A percentile compares a stretch with the other conserved stretches of the same genome.
Evolutionary conservation across 2,329 filamentous ascomycete species (phyloP).

Genomic region (Botrytis aclada): DNA sequence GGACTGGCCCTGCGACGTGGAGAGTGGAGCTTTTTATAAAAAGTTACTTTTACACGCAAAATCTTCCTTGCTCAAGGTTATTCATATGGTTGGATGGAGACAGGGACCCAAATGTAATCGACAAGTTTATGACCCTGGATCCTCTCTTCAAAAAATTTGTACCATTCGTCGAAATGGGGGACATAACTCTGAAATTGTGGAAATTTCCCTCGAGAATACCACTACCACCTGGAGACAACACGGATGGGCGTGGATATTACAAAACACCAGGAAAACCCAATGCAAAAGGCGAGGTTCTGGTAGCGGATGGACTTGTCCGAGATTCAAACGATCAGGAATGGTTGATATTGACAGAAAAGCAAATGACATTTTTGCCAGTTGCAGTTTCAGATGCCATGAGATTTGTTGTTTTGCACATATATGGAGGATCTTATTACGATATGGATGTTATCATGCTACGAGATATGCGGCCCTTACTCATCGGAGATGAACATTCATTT

Average conservation of each 20-base stretch:
- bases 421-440: slow-evolving; percentile 54
- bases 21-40: slow-evolving; percentile 55
- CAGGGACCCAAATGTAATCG: slow-evolving; percentile 47
- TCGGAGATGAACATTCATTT: slow-evolving; percentile 49
- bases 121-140: slow-evolving; percentile 50
- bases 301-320: slow-evolving; percentile 51
- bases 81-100: slow-evolving; percentile 55
- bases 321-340: slow-evolving; percentile 50
- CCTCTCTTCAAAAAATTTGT: slow-evolving; percentile 52
- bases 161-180: slow-evolving; percentile 51
- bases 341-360: slow-evolving; percentile 51
- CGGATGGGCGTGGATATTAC: slow-evolving; percentile 49
- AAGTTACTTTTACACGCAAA: slow-evolving; percentile 55
- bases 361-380: slow-evolving; percentile 56
- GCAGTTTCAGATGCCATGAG: slow-evolving; percentile 55
- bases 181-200: slow-evolving; percentile 52
- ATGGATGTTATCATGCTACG: slow-evolving; percentile 55
- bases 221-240: slow-evolving; percentile 48
- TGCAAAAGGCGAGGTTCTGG: slow-evolving; percentile 37
- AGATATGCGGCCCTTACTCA: slow-evolving; percentile 52
- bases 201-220: slow-evolving; percentile 52
- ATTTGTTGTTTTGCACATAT: slow-evolving; percentile 53
- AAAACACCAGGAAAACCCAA: slow-evolving; percentile 45
- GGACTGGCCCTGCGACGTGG: slow-evolving; percentile 56
- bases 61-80: slow-evolving; percentile 51